Percentiles rank a stretch among this genome's conserved stretches.
Conservation (phyloP, 2,329 filamentous ascomycete genomes). For the Penicillium sp. region DNA sequence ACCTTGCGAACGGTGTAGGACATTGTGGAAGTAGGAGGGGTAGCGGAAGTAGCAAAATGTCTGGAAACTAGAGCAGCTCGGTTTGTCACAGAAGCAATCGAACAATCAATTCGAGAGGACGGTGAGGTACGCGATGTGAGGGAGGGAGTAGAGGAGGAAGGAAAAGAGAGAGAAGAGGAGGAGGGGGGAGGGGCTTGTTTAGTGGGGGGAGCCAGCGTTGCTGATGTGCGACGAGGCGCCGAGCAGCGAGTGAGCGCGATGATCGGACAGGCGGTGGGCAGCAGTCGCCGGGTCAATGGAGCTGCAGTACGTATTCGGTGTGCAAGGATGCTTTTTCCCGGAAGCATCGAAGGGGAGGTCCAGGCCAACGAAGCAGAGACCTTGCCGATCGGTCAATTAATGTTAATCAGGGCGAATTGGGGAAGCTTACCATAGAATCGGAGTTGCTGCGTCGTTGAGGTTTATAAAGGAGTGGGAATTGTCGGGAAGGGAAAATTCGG, state of each 20-base stretch:
- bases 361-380: conserved; percentile 12
- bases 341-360: conserved; percentile 11
- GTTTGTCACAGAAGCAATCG: conserved; percentile 31
- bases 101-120: conserved; percentile 26
- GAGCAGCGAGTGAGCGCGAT: conserved; percentile 28
- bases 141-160: conserved; percentile 33
- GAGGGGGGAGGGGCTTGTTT: conserved; percentile 36
- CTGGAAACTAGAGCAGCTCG: conserved; percentile 53
- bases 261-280: conserved; percentile 42
- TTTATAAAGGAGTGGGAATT: conserved; percentile 15
- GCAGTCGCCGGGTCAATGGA: conserved; percentile 37
- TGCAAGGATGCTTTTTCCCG: conserved; percentile 13
- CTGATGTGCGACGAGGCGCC: conserved; percentile 41
- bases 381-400: conserved; percentile 15
- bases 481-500: conserved; percentile 16
- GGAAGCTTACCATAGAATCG: conserved; percentile 14
- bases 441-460: conserved; percentile 12
- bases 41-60: conserved; percentile 51
- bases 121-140: conserved; percentile 22
- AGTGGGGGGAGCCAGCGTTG: conserved; percentile 49
- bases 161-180: conserved; percentile 23
- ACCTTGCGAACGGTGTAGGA: conserved; percentile 83
- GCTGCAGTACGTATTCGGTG: conserved; percentile 20
- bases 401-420: not conserved
- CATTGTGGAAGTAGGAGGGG: conserved; percentile 39